Conservation (phyloP, 176 grass and related monocot genomes). For the Carex parvula region DNA sequence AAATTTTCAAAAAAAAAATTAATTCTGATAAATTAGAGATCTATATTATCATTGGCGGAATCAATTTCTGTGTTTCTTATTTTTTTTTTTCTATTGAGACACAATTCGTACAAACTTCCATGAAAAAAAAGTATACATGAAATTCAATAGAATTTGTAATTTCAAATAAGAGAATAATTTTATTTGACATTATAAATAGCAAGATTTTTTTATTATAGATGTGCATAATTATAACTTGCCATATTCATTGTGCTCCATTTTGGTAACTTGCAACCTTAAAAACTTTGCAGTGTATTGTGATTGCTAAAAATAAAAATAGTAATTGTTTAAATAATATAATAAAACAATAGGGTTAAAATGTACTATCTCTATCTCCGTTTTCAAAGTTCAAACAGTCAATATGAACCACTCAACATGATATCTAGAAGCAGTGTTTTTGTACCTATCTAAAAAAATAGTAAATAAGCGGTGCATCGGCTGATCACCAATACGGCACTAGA, state of each 20-base stretch:
- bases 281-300: neutral
- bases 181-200: neutral
- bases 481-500: too few relatives aligned
- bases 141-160: neutral
- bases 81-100: neutral
- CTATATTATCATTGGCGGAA: neutral
- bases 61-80: neutral
- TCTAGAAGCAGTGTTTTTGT: too few relatives aligned
- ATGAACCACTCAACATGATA: too few relatives aligned
- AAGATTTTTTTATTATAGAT: neutral
- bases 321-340: neutral
- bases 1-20: neutral
- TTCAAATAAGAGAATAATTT: neutral
- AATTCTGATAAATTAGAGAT: neutral
- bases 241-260: neutral
- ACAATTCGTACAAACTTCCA: neutral
- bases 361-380: too few relatives aligned
- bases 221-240: neutral
- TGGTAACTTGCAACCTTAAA: neutral
- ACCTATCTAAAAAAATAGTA: too few relatives aligned
- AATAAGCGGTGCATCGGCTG: too few relatives aligned
- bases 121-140: neutral
- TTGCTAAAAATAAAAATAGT: too few relatives aligned
- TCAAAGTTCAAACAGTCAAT: too few relatives aligned
- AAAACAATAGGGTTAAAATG: too few relatives aligned